A percentile compares a stretch with the other conserved stretches of the same genome.
Conservation (phyloP, 495 filamentous ascomycete species). For the Tuber borchii region DNA sequence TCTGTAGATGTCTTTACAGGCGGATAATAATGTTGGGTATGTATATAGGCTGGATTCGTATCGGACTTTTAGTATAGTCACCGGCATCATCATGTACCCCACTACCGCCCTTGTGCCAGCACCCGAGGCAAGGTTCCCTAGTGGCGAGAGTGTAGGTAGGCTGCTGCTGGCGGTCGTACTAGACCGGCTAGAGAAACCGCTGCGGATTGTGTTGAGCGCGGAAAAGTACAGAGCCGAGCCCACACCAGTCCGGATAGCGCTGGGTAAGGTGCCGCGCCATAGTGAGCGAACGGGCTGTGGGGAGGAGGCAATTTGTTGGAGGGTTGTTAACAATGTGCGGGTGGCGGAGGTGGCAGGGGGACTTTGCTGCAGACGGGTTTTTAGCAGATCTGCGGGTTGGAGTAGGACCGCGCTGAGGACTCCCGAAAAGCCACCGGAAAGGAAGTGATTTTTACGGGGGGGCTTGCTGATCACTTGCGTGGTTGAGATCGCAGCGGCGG, state of each 20-base stretch:
- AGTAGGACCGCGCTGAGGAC: slow-evolving; percentile 80
- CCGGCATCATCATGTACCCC: slow-evolving; percentile 88
- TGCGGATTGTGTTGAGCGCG: slow-evolving; percentile 70
- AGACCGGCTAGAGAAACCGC: slow-evolving; percentile 9
- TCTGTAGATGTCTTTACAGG: slow-evolving; percentile 65
- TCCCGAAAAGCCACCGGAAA: slow-evolving; percentile 80
- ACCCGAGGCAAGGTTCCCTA: slow-evolving; percentile 77
- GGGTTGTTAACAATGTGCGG: slow-evolving; percentile 59
- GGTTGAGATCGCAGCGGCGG: not conserved
- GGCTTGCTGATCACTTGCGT: not conserved
- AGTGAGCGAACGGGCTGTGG: slow-evolving; percentile 55
- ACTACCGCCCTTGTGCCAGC: slow-evolving; percentile 75
- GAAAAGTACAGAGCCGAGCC: slow-evolving; percentile 94
- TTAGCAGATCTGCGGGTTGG: slow-evolving; percentile 93
- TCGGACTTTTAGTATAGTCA: slow-evolving; percentile 94
- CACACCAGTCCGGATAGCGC: slow-evolving; percentile 82
- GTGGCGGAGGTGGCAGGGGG: slow-evolving; percentile 48
- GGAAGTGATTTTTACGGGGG: slow-evolving; percentile 64
- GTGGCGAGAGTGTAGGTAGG: slow-evolving; percentile 75
- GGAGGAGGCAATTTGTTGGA: slow-evolving; percentile 62
- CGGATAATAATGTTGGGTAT: slow-evolving; percentile 69
- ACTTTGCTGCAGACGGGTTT: slow-evolving; percentile 85
- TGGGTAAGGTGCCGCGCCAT: slow-evolving; percentile 91
- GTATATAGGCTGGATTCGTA: slow-evolving; percentile 80
- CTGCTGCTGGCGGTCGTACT: slow-evolving; percentile 53